Evolutionary conservation across 208 protist species (phyloP).

Genomic region (Leishmania tropica): DNA sequence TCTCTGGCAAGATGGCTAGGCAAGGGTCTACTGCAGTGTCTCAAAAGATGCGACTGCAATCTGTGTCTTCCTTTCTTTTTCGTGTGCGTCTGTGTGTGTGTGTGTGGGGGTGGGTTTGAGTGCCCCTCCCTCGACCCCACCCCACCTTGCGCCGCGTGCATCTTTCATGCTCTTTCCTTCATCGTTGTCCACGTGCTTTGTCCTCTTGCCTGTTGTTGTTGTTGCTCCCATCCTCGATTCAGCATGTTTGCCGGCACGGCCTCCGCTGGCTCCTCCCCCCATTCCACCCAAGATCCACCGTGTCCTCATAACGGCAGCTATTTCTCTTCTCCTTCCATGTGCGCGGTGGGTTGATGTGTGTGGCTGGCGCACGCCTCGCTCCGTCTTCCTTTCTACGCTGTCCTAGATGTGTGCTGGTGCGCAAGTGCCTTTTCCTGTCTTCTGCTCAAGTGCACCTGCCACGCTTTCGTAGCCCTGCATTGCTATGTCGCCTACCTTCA

Average conservation of each 20-base stretch:
- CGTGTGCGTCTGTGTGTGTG: background rate
- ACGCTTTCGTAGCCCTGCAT: background rate
- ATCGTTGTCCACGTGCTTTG: background rate
- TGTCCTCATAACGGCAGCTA: background rate
- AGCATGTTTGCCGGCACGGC: background rate
- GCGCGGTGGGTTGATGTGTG: too few relatives aligned
- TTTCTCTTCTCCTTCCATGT: background rate
- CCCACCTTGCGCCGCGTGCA: background rate
- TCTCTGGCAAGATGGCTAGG: background rate
- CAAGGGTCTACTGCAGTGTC: background rate
- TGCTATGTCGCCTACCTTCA: background rate
- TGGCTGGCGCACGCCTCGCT: too few relatives aligned
- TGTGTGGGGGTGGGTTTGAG: background rate
- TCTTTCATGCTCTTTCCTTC: background rate
- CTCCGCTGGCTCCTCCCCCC: background rate
- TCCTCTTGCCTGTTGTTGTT: background rate
- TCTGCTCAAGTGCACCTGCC: background rate
- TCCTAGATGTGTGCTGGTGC: background rate
- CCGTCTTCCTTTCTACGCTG: background rate
- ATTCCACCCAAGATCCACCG: background rate
- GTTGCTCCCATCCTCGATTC: background rate
- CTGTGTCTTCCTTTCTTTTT: too few relatives aligned
- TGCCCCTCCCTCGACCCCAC: too few relatives aligned
- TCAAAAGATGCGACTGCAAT: background rate
- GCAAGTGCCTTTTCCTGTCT: background rate